These are phyloP conservation scores for Penicillium fimorum DNA, from an alignment of 495 filamentous ascomycete species.

Conservation along the genomic window DNA sequence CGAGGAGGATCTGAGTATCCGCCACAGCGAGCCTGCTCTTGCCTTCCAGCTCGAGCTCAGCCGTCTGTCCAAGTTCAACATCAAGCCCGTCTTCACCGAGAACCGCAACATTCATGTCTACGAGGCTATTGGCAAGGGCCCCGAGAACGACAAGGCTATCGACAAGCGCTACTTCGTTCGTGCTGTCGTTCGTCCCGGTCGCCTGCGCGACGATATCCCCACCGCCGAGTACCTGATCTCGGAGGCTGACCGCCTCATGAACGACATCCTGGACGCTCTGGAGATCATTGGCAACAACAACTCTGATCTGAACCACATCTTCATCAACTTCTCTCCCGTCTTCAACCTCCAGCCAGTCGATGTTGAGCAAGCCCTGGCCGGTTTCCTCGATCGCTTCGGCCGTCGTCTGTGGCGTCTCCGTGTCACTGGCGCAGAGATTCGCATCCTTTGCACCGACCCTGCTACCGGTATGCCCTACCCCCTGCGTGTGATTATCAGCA, in stretches of 20 bases:
- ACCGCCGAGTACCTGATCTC: slow-evolving; percentile 97
- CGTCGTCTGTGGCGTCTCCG: slow-evolving; percentile 93
- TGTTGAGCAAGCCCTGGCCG: slow-evolving; percentile 90
- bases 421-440: slow-evolving; percentile 96
- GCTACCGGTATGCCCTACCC: slow-evolving; percentile 83
- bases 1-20: slow-evolving; percentile 89
- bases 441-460: slow-evolving; percentile 94
- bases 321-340: slow-evolving; percentile 96
- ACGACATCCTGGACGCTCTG: slow-evolving; percentile 93
- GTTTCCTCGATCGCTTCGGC: slow-evolving; percentile 95
- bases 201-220: slow-evolving; percentile 93
- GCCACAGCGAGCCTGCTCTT: slow-evolving; percentile 92
- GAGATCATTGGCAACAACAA: slow-evolving; percentile 99
- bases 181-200: slow-evolving; percentile 86
- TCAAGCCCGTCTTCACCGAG: slow-evolving; percentile 97
- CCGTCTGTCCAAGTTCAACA: slow-evolving; percentile 92
- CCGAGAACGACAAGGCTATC: slow-evolving; percentile 73
- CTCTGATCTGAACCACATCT: slow-evolving; percentile 99
- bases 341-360: slow-evolving; percentile 89
- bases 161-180: slow-evolving; percentile 96
- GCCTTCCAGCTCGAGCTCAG: slow-evolving; percentile 97
- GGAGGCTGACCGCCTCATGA: slow-evolving; percentile 93
- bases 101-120: slow-evolving; percentile 99
- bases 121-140: slow-evolving; percentile 89
- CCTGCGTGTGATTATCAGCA: slow-evolving; percentile 93